These are phyloP conservation scores for Mortierella sp. DNA, from an alignment of 371 early-diverging fungal genomes.

Conservation along the genomic window DNA sequence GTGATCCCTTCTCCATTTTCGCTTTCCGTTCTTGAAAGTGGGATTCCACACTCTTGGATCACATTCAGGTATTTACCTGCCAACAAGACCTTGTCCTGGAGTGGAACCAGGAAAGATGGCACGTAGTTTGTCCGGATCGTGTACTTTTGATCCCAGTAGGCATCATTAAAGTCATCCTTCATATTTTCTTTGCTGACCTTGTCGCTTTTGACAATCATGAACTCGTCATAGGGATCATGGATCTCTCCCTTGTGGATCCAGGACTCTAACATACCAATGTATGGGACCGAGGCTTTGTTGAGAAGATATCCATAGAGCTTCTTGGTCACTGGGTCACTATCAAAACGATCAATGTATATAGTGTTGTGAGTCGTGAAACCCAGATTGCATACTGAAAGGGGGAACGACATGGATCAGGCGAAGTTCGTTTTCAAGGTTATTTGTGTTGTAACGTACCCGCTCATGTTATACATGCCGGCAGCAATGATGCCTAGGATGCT, in stretches of 20 bases:
- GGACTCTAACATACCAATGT: slow-evolving; percentile 77
- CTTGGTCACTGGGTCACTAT: slow-evolving; percentile 78
- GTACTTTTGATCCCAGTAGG: slow-evolving; percentile 88
- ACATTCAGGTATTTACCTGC: slow-evolving; percentile 97
- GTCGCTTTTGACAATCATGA: slow-evolving; percentile 81
- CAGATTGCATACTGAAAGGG: slow-evolving; percentile 33
- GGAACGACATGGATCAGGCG: slow-evolving; percentile 25
- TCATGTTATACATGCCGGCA: slow-evolving; percentile 66
- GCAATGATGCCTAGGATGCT: slow-evolving; percentile 70
- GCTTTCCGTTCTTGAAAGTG: slow-evolving; percentile 54
- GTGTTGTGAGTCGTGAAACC: neutral
- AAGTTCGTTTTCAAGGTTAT: neutral
- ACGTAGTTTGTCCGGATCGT: slow-evolving; percentile 69
- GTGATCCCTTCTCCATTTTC: slow-evolving; percentile 20
- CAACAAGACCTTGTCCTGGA: slow-evolving; percentile 81
- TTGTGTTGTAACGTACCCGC: slow-evolving; percentile 64
- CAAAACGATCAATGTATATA: neutral
- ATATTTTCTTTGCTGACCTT: slow-evolving; percentile 71
- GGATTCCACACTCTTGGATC: slow-evolving; percentile 85
- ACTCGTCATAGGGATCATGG: slow-evolving; percentile 87
- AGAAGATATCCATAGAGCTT: slow-evolving; percentile 83
- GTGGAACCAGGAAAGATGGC: slow-evolving; percentile 81
- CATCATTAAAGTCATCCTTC: slow-evolving; percentile 79
- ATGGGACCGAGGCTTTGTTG: slow-evolving; percentile 82
- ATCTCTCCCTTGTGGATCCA: slow-evolving; percentile 94